phyloP scores from a whole-genome alignment of 2,329 filamentous ascomycete genomes.

The Claviceps fusiformis region DNA sequence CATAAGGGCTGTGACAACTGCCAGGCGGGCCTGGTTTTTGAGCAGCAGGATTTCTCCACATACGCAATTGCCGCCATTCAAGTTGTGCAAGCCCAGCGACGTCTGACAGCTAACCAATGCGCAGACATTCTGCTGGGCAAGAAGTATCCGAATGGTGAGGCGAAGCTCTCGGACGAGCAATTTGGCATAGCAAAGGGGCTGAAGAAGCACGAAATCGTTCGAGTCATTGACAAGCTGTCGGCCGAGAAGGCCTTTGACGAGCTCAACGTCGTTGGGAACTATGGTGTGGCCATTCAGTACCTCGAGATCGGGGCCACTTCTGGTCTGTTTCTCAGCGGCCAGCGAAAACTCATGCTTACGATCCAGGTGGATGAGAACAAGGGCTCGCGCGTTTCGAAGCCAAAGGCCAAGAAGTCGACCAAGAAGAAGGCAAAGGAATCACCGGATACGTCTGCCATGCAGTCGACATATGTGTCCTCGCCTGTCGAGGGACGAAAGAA shows the following conservation, averaged over 20 bases:
- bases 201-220: conserved; percentile 64
- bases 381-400: conserved; percentile 16
- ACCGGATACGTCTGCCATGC: conserved; percentile 26
- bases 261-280: conserved; percentile 37
- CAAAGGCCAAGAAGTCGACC: conserved; percentile 21
- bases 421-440: conserved; percentile 23
- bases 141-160: conserved; percentile 43
- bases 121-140: conserved; percentile 73
- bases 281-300: conserved; percentile 63
- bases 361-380: conserved; percentile 24
- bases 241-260: conserved; percentile 63
- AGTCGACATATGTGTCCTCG: conserved; percentile 37
- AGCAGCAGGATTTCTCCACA: conserved; percentile 62
- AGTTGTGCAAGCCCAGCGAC: conserved; percentile 46
- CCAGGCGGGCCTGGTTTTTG: conserved; percentile 55
- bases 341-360: conserved; percentile 31
- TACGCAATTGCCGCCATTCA: conserved; percentile 58
- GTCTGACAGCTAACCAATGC: conserved; percentile 65
- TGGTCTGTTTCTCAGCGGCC: conserved; percentile 28
- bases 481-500: conserved; percentile 27
- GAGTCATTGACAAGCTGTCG: conserved; percentile 66
- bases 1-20: conserved; percentile 79
- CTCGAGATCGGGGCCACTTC: conserved; percentile 35
- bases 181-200: conserved; percentile 58
- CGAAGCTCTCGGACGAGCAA: conserved; percentile 39